Percentiles rank a stretch among this genome's conserved stretches.
phyloP scores from a whole-genome alignment of 805 yeast species.

The Phaffomyces opuntiae region DNA sequence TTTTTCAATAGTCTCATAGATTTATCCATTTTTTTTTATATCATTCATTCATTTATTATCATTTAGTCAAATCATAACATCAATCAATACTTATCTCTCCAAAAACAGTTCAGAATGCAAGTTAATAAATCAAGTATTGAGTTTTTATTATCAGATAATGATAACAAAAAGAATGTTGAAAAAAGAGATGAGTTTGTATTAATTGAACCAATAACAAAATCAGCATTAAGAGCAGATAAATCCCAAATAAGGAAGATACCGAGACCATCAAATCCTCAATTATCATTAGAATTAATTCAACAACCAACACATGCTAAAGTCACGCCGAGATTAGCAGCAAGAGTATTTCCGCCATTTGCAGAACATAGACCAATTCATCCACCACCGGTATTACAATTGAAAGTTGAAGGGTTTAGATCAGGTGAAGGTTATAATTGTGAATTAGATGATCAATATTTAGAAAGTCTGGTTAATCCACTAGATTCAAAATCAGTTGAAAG shows the following conservation, averaged over 20 bases:
- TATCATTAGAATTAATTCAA: constrained; percentile 20
- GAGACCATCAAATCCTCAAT: constrained; percentile 14
- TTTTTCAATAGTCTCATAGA: no score
- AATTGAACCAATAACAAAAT: constrained; percentile 11
- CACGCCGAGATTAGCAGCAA: constrained; percentile 17
- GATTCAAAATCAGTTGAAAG: constrained; percentile 15
- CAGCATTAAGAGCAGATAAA: constrained; percentile 1
- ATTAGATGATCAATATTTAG: constrained; percentile 10
- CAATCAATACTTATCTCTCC: no score
- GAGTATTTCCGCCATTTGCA: constrained; percentile 21
- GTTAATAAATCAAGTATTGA: constrained; percentile 19
- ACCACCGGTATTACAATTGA: constrained; percentile 25
- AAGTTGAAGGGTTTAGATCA: constrained; percentile 11
- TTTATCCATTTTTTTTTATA: no score
- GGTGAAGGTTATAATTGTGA: constrained; percentile 3
- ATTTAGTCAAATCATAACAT: no score
- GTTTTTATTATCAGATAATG: constrained; percentile 13
- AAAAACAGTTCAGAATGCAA: no score
- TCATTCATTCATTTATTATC: no score
- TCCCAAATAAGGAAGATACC: constrained; percentile 9
- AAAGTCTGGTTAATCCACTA: constrained; percentile 1
- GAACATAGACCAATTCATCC: constrained; percentile 29
- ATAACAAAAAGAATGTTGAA: background rate
- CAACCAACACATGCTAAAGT: constrained; percentile 27
- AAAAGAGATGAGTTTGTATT: constrained; percentile 1